Conservation (phyloP, 495 filamentous ascomycete species). For the Podospora anserina region DNA sequence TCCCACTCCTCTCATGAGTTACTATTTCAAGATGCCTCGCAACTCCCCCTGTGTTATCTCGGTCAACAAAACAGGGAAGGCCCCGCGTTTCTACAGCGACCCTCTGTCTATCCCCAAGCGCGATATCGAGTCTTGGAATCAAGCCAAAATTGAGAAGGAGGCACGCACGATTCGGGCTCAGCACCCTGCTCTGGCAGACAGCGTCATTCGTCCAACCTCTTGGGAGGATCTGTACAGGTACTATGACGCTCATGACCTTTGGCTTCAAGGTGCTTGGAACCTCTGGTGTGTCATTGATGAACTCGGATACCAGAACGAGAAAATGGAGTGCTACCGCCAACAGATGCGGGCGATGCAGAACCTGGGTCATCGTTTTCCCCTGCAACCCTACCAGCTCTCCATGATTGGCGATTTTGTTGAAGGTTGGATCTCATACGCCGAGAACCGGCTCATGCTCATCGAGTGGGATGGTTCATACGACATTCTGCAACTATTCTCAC, state of each 20-base stretch:
- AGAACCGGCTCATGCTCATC: constrained; percentile 22
- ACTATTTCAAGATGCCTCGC: background rate
- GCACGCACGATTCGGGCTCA: constrained; percentile 28
- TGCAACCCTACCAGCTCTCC: constrained; percentile 2
- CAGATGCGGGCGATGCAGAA: background rate
- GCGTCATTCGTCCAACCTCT: constrained; percentile 19
- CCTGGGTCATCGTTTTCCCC: background rate
- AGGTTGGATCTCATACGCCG: constrained; percentile 17
- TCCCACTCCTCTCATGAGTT: background rate
- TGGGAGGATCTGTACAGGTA: constrained; percentile 48
- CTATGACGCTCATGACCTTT: constrained; percentile 53
- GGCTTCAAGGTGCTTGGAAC: constrained; percentile 43
- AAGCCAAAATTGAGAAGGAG: constrained; percentile 28
- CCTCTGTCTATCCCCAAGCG: background rate
- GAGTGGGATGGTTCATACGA: constrained; percentile 26
- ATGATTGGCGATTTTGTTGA: constrained; percentile 19
- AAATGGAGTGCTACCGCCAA: background rate
- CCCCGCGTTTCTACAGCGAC: background rate
- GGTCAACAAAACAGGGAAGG: background rate
- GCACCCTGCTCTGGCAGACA: constrained; percentile 33
- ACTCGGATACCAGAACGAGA: constrained; percentile 13
- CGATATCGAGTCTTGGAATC: background rate
- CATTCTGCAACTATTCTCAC: constrained; percentile 25
- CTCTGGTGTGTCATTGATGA: constrained; percentile 38
- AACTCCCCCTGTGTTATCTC: background rate